Evolutionary conservation across 495 filamentous ascomycete genomes (phyloP).

Genomic region (Daldinia vernicosa): DNA sequence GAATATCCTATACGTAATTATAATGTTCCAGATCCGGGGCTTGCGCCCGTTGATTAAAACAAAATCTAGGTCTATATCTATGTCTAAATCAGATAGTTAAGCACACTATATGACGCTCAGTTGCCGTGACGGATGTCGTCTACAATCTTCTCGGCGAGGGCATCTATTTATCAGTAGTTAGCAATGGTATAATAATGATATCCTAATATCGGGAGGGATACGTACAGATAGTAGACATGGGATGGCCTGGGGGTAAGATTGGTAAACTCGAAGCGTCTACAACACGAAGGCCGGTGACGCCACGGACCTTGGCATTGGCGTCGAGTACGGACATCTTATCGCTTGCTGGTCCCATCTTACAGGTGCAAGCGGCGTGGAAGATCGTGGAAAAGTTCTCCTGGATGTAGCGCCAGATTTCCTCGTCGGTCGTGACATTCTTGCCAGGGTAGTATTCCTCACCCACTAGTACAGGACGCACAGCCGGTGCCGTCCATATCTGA

Average conservation of each 20-base stretch:
- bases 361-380: slow-evolving; percentile 61
- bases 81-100: neutral
- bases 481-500: slow-evolving; percentile 50
- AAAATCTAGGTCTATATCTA: neutral
- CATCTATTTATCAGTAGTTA: neutral
- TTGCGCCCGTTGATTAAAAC: neutral
- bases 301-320: slow-evolving; percentile 54
- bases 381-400: slow-evolving; percentile 52
- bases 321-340: slow-evolving; percentile 63
- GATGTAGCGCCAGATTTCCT: slow-evolving; percentile 54
- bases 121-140: neutral
- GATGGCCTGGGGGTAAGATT: slow-evolving; percentile 59
- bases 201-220: neutral
- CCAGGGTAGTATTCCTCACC: slow-evolving; percentile 59
- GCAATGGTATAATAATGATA: neutral
- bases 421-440: slow-evolving; percentile 53
- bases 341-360: slow-evolving; percentile 57
- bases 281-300: slow-evolving; percentile 59
- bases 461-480: slow-evolving; percentile 51
- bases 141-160: neutral
- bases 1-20: neutral
- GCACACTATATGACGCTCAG: neutral
- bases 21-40: neutral
- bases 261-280: slow-evolving; percentile 57
- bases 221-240: slow-evolving; percentile 48